These are phyloP conservation scores for Erigeron philadelphicus DNA, from an alignment of 140 eudicot genomes.

Conservation along the genomic window DNA sequence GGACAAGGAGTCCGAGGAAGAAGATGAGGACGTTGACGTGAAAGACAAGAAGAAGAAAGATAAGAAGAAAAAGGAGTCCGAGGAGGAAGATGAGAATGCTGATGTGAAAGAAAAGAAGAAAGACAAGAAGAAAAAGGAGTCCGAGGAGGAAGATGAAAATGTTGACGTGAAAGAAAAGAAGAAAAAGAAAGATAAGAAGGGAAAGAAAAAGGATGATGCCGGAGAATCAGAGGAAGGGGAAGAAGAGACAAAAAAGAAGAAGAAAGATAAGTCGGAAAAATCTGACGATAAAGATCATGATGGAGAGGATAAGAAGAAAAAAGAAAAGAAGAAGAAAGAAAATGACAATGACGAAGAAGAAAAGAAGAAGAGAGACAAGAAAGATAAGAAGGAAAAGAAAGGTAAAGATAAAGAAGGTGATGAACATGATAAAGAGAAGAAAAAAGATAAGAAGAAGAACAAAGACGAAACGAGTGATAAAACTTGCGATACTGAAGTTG, in stretches of 20 bases:
- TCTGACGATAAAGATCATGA: slow-evolving; percentile 30
- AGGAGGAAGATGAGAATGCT: slow-evolving; percentile 9
- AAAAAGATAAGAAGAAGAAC: slow-evolving; percentile 31
- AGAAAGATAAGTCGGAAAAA: slow-evolving; percentile 26
- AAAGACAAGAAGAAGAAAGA: slow-evolving; percentile 23
- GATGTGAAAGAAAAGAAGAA: slow-evolving; percentile 24
- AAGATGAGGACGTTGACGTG: slow-evolving; percentile 21
- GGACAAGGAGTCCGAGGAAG: slow-evolving; percentile 22
- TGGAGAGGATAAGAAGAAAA: slow-evolving; percentile 17
- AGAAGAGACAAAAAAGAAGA: slow-evolving; percentile 21
- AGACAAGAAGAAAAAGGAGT: slow-evolving; percentile 22
- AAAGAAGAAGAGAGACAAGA: slow-evolving; percentile 18
- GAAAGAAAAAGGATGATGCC: slow-evolving; percentile 16
- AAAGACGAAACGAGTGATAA: slow-evolving; percentile 25
- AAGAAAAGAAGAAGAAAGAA: slow-evolving; percentile 8
- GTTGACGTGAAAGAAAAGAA: slow-evolving; percentile 23
- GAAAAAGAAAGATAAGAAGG: slow-evolving; percentile 22
- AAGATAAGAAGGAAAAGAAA: slow-evolving; percentile 17
- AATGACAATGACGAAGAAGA: slow-evolving; percentile 9
- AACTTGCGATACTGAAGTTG: slow-evolving; percentile 28
- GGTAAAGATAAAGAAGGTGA: slow-evolving; percentile 25
- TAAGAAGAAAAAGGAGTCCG: slow-evolving; percentile 15
- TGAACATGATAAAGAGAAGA: slow-evolving; percentile 15
- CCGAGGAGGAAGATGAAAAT: slow-evolving; percentile 29
- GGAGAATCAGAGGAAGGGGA: slow-evolving; percentile 14